Percentiles rank a stretch among this genome's conserved stretches.
These are phyloP conservation scores for Thielaviopsis populi DNA, from an alignment of 2,329 filamentous ascomycete species.

Conservation along the genomic window DNA sequence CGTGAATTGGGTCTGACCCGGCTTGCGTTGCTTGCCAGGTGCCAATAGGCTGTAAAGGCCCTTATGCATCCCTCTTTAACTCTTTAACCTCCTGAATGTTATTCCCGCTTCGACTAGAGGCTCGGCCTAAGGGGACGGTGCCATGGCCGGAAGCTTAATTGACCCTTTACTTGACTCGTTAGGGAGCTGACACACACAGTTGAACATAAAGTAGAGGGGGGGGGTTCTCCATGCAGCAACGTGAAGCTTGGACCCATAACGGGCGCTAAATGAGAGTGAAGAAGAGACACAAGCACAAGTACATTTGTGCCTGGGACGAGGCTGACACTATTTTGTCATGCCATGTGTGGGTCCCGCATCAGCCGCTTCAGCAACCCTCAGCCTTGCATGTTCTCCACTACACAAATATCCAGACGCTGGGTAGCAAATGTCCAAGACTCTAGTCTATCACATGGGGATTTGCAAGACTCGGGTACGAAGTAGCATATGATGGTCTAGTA, in stretches of 20 bases:
- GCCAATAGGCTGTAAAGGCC: not conserved
- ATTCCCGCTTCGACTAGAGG: not conserved
- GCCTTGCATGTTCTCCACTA: not conserved
- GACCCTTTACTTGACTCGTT: not conserved
- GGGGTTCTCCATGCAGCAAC: too few species aligned
- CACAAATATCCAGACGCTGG: too few species aligned
- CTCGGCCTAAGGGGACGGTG: not conserved
- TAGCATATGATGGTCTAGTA: constrained; percentile 6
- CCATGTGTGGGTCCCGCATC: not conserved
- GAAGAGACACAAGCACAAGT: too few species aligned
- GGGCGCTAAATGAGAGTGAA: too few species aligned
- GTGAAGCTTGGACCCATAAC: too few species aligned
- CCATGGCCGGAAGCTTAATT: not conserved
- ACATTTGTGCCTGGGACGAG: not conserved
- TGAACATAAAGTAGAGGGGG: too few species aligned
- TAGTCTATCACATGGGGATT: too few species aligned
- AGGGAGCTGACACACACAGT: not conserved
- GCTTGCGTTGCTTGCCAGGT: not conserved
- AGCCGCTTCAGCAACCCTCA: not conserved
- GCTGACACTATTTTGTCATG: not conserved
- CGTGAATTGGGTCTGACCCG: not conserved
- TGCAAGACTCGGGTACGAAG: too few species aligned
- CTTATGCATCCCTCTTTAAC: not conserved
- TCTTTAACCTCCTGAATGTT: not conserved
- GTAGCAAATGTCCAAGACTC: too few species aligned